Conservation (phyloP, 2,329 filamentous ascomycete genomes). For the Aspergillus sclerotialis region DNA sequence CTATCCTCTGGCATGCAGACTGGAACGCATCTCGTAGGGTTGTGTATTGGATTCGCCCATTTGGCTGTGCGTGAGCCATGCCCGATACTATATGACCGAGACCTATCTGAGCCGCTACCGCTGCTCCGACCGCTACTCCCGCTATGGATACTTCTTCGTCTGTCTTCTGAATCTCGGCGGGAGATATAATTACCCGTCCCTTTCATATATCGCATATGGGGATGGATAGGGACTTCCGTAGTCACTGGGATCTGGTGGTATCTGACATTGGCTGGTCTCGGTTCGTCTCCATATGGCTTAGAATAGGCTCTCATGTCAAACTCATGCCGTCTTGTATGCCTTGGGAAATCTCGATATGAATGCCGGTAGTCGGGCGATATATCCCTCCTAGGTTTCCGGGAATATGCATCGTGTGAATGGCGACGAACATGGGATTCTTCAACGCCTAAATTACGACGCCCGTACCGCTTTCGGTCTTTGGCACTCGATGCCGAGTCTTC, state of each 20-base stretch:
- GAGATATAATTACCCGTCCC: background rate
- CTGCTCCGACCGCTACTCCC: background rate
- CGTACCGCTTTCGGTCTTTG: constrained; percentile 4
- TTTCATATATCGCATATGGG: background rate
- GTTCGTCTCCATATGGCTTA: constrained; percentile 5
- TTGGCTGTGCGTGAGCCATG: too few relatives aligned
- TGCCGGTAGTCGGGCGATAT: constrained; percentile 15
- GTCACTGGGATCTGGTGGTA: background rate
- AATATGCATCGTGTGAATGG: constrained; percentile 32
- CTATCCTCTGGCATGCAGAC: background rate
- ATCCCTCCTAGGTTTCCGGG: constrained; percentile 21
- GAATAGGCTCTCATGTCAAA: background rate
- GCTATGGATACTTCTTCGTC: background rate
- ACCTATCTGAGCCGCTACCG: background rate
- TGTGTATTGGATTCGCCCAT: background rate
- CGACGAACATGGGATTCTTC: constrained; percentile 19
- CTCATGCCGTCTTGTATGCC: background rate
- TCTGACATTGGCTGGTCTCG: background rate
- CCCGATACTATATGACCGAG: background rate
- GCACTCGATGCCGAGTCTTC: constrained; percentile 16
- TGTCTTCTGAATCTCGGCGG: background rate
- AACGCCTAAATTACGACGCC: constrained; percentile 21
- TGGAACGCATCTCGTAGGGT: background rate
- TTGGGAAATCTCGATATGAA: background rate
- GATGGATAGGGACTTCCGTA: background rate